Base-by-base conservation (phyloP, 2,329 filamentous ascomycete species). In the Fusarium musae region DNA sequence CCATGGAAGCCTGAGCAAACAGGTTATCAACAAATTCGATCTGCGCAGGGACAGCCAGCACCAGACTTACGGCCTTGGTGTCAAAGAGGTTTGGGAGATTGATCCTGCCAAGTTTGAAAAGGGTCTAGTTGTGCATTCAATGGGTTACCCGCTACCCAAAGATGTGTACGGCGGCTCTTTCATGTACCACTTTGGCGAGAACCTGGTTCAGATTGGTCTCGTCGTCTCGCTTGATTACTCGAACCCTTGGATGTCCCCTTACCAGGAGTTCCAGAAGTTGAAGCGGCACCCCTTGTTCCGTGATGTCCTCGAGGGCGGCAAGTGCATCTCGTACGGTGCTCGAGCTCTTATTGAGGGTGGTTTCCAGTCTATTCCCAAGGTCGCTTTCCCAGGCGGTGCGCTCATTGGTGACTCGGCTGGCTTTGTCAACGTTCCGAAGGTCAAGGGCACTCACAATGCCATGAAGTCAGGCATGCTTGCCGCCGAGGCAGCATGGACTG, bases 121-220 rank as follows among this genome's bases (percentile, higher is more conserved):
- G 79, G 96, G 96, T 59, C 87, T 96, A 75, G 90, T 98, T 50
- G 90, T 92, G 8, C 96, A 99, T 85, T 93, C 94, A 9, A 90
- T 99, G 91, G 96, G 96, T 26, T 98, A 97, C 79, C 96, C 96
- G 26, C 84, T 99, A 49, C 90, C 94, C 21, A 90, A 88, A 77
- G 93, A 98, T 80, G 96, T 95, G 13, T 99, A 99, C 80, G 96
- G 96, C 75, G 96, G 96, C 74, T 95, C 93, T n/a, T 99, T 95
- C 92, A 95, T 99, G 93, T 99, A 99, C 80, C 96, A 99, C 83
- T 99, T 98, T 82, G 96, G 95, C 42, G 96, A 99, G 78, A 99
- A 98, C 83, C 89, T 98, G 78, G 96, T 99, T 68, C 95, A 92
- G 75, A 87, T 99, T 63, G 96, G 96, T 30, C 87, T 98, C 23